phyloP scores from a whole-genome alignment of 495 filamentous ascomycete genomes.

The Xylaria cubensis region DNA sequence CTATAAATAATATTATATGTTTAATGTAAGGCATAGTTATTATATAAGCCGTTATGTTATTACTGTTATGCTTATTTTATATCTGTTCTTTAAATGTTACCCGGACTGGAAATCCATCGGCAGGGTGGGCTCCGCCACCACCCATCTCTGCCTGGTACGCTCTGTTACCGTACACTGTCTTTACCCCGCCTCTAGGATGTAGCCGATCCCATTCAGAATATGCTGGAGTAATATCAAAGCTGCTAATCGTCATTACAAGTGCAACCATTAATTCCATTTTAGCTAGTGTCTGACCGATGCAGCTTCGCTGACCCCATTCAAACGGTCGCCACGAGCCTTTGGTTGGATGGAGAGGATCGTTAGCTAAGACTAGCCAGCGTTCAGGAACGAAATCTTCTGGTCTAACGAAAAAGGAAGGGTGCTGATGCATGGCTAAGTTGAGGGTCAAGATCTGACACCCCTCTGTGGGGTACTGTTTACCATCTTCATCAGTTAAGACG shows the following conservation, averaged over 20 bases:
- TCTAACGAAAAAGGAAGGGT: constrained; percentile 40
- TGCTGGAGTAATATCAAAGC: constrained; percentile 47
- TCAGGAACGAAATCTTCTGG: constrained; percentile 50
- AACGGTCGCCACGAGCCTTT: constrained; percentile 49
- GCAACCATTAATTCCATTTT: constrained; percentile 46
- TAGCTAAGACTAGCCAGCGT: constrained; percentile 43
- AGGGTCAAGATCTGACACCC: constrained; percentile 41
- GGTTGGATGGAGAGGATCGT: constrained; percentile 38
- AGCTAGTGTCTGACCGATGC: constrained; percentile 53
- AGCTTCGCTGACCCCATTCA: constrained; percentile 48
- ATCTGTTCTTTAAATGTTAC: too few species aligned
- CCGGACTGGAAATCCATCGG: too few species aligned
- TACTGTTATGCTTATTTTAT: too few species aligned
- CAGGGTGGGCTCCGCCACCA: too few species aligned
- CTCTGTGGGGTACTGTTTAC: constrained; percentile 42
- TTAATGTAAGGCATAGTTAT: too few species aligned
- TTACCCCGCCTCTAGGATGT: constrained; percentile 23
- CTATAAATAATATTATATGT: too few species aligned
- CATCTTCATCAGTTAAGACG: constrained; percentile 33
- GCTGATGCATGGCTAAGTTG: constrained; percentile 36
- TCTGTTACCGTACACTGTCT: constrained; percentile 33
- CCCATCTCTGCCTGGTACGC: constrained; percentile 38
- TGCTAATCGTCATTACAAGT: constrained; percentile 43
- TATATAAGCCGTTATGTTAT: too few species aligned
- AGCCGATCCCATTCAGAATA: constrained; percentile 48